phyloP scores from a whole-genome alignment of 2,329 filamentous ascomycete species.

The Fusarium acutatum region DNA sequence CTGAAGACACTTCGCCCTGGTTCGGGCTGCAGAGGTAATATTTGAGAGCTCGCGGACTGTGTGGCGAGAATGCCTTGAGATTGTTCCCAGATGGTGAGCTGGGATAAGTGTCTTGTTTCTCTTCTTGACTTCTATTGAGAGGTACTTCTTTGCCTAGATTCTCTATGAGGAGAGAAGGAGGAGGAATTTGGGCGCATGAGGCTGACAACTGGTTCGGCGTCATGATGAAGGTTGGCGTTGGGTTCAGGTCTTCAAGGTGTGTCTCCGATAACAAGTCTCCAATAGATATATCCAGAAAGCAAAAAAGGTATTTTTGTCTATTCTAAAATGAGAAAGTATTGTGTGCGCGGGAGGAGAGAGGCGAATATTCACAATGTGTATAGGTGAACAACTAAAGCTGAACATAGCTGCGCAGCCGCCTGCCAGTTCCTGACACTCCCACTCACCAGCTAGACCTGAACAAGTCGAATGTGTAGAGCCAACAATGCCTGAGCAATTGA shows the following conservation, averaged over 20 bases:
- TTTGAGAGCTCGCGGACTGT: not conserved
- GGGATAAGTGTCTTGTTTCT: not conserved
- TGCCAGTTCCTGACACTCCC: constrained; percentile 3
- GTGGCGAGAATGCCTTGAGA: not conserved
- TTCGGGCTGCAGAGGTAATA: not conserved
- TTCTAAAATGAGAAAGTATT: not conserved
- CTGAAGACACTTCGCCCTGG: constrained; percentile 3
- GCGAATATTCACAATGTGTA: not conserved
- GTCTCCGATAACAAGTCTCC: not conserved
- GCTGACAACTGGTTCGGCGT: constrained; percentile 2
- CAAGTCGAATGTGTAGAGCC: not conserved
- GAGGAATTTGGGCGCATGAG: constrained; percentile 12
- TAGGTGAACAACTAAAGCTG: not conserved
- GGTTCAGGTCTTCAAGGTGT: not conserved
- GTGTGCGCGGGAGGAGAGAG: not conserved
- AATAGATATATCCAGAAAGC: not conserved
- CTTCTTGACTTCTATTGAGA: not conserved
- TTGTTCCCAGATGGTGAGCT: not conserved
- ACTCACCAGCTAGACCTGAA: not conserved
- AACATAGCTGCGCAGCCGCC: not conserved
- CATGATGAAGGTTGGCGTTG: constrained; percentile 1
- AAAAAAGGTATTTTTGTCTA: not conserved
- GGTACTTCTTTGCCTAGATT: not conserved
- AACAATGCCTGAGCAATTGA: not conserved
- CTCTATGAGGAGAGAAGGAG: constrained; percentile 29